Conservation (phyloP, 2,329 filamentous ascomycete species). For the Scedosporium minutisporum region DNA sequence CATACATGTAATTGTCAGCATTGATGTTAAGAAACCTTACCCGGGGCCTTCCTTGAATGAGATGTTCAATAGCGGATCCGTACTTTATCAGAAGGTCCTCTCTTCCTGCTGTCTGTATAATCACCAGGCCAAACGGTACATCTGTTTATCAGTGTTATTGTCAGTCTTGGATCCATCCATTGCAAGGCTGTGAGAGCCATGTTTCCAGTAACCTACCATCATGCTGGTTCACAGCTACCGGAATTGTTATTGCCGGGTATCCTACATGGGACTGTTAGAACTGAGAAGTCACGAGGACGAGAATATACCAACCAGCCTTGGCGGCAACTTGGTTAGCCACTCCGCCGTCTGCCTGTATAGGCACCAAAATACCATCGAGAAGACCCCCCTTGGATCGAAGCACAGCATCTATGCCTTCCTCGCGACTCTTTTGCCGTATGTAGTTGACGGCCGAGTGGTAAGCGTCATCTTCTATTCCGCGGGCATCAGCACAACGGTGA, state of each 20-base stretch:
- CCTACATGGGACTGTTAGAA: slow-evolving; percentile 51
- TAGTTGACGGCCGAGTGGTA: slow-evolving; percentile 60
- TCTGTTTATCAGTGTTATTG: neutral
- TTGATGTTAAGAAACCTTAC: neutral
- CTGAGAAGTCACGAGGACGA: slow-evolving; percentile 42
- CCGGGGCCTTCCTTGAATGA: slow-evolving; percentile 16
- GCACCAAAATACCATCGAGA: slow-evolving; percentile 57
- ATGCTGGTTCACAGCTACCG: slow-evolving; percentile 45
- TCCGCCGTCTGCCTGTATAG: slow-evolving; percentile 47
- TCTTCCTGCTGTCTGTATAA: slow-evolving; percentile 51
- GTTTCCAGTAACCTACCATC: neutral
- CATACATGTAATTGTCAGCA: slow-evolving; percentile 5
- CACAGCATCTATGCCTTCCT: slow-evolving; percentile 62
- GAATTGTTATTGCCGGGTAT: slow-evolving; percentile 63
- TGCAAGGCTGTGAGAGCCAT: neutral
- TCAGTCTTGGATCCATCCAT: neutral
- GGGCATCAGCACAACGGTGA: slow-evolving; percentile 49
- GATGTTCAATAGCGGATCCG: slow-evolving; percentile 54
- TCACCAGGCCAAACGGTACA: slow-evolving; percentile 34
- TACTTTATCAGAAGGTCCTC: slow-evolving; percentile 49
- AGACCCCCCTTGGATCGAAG: slow-evolving; percentile 31
- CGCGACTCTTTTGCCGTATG: slow-evolving; percentile 41
- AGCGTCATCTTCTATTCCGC: slow-evolving; percentile 51
- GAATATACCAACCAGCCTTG: slow-evolving; percentile 45
- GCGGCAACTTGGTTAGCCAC: slow-evolving; percentile 62